A percentile compares a stretch with the other conserved stretches of the same genome.
phyloP scores from a whole-genome alignment of 83 land plant species.

The Diphasiastrum complanatum region DNA sequence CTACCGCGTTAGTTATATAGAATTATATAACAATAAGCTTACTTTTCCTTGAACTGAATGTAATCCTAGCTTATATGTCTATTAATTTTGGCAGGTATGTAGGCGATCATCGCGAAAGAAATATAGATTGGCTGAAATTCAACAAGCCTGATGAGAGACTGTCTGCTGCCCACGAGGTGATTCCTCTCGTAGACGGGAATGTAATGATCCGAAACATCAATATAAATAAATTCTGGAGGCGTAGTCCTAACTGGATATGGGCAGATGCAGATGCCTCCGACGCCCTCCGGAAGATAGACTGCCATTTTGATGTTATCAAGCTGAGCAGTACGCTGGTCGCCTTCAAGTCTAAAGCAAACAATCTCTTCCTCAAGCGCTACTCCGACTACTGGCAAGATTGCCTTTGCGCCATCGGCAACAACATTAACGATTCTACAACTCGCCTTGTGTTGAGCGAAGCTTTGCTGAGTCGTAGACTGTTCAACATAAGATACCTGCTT shows the following conservation, averaged over 20 bases:
- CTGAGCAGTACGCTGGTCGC: conserved; percentile 18
- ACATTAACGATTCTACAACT: conserved; percentile 4
- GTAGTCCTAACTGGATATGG: conserved; percentile 22
- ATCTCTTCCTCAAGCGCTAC: conserved; percentile 6
- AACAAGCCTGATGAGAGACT: not conserved
- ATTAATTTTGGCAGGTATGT: not conserved
- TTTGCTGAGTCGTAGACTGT: not conserved
- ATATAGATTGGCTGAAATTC: conserved; percentile 11
- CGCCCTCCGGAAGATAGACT: conserved; percentile 3
- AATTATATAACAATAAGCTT: too few relatives aligned
- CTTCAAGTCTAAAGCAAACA: conserved; percentile 9
- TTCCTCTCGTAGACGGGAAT: conserved; percentile 16
- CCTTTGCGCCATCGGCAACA: conserved; percentile 8
- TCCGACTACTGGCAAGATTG: conserved; percentile 13
- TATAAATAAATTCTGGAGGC: conserved; percentile 5
- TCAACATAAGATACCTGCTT: conserved; percentile 4
- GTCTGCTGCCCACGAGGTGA: conserved; percentile 5
- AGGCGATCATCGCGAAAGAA: not conserved
- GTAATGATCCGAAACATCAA: not conserved
- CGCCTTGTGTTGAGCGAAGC: conserved; percentile 4
- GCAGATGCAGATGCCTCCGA: not conserved
- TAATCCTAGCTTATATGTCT: not conserved
- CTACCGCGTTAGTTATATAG: too few relatives aligned
- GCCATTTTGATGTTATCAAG: conserved; percentile 12
- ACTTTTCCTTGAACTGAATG: too few relatives aligned